Evolutionary conservation across 352 stramenopile species (phyloP).

Genomic region (Pseudoperonospora humuli): DNA sequence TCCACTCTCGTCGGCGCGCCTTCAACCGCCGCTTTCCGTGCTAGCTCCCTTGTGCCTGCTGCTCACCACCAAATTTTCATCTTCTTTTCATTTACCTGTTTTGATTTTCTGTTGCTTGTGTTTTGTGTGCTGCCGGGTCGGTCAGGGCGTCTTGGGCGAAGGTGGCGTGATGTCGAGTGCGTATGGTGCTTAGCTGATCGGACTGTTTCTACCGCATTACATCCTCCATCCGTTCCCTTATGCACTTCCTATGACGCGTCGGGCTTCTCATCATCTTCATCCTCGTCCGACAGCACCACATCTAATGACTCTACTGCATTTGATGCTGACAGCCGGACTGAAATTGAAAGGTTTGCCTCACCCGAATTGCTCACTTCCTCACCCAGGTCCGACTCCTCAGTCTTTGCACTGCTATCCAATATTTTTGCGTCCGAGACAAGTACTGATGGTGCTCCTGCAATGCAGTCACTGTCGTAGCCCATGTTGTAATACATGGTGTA

Average conservation of each 20-base stretch:
- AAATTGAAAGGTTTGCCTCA: constrained; percentile 24
- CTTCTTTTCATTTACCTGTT: constrained; percentile 24
- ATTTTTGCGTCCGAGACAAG: constrained; percentile 29
- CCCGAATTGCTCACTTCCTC: constrained; percentile 30
- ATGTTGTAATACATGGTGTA: constrained; percentile 89
- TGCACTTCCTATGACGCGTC: constrained; percentile 25
- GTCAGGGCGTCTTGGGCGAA: constrained; percentile 9
- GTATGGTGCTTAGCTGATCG: constrained; percentile 19
- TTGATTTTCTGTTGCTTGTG: constrained; percentile 16
- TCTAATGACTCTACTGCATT: constrained; percentile 35
- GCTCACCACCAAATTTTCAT: constrained; percentile 3
- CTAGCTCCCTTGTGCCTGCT: constrained; percentile 9
- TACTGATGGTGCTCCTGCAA: constrained; percentile 19
- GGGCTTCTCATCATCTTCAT: constrained; percentile 31
- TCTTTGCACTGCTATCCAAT: constrained; percentile 45
- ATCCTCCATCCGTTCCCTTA: constrained; percentile 13
- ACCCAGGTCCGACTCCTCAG: constrained; percentile 47
- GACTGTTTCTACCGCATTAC: constrained; percentile 32
- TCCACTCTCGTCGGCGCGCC: constrained; percentile 15
- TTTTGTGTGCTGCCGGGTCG: constrained; percentile 16
- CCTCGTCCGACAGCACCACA: constrained; percentile 37
- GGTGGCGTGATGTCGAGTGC: constrained; percentile 15
- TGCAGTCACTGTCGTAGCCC: constrained; percentile 77
- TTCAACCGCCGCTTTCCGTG: constrained; percentile 29
- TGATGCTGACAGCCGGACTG: constrained; percentile 28